Percentiles rank a stretch among this genome's conserved stretches.
These are phyloP conservation scores for Pythium monospermum DNA, from an alignment of 352 stramenopile species.

Conservation along the genomic window DNA sequence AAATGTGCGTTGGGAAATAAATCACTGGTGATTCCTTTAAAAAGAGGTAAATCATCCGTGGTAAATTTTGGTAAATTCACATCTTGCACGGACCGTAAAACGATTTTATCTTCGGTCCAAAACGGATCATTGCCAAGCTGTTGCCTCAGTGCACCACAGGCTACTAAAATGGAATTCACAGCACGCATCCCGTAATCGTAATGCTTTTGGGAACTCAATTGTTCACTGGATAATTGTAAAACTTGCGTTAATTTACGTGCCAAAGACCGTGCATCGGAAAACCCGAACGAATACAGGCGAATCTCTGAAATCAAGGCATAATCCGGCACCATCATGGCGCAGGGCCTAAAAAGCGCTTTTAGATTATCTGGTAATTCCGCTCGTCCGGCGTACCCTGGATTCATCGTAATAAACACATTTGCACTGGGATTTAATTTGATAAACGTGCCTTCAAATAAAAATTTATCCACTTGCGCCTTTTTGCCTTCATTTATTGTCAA, in stretches of 20 bases:
- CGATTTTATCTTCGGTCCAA: constrained; percentile 90
- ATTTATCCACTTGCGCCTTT: constrained; percentile 61
- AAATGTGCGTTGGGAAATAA: constrained; percentile 89
- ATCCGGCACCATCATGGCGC: constrained; percentile 87
- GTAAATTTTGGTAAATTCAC: constrained; percentile 95
- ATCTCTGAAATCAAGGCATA: constrained; percentile 91
- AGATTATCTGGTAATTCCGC: constrained; percentile 86
- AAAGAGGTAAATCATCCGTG: constrained; percentile 90
- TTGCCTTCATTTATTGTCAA: constrained; percentile 79
- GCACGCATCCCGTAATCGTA: constrained; percentile 96
- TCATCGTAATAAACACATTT: constrained; percentile 90
- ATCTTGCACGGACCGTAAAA: constrained; percentile 90
- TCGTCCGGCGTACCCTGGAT: constrained; percentile 86
- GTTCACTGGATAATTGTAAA: constrained; percentile 91
- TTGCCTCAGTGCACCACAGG: constrained; percentile 87
- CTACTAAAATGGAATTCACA: constrained; percentile 93
- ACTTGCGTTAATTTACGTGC: constrained; percentile 92
- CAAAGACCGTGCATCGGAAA: constrained; percentile 84
- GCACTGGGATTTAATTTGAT: constrained; percentile 85
- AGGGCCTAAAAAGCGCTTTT: constrained; percentile 80
- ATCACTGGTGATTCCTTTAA: constrained; percentile 92
- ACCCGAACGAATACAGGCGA: constrained; percentile 91
- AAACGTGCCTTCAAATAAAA: constrained; percentile 80
- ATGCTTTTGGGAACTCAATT: constrained; percentile 92
- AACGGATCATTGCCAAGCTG: constrained; percentile 85